Evolutionary conservation across 192 early-diverging fungal species (phyloP).

Genomic region (Irineochytrium annulatum): DNA sequence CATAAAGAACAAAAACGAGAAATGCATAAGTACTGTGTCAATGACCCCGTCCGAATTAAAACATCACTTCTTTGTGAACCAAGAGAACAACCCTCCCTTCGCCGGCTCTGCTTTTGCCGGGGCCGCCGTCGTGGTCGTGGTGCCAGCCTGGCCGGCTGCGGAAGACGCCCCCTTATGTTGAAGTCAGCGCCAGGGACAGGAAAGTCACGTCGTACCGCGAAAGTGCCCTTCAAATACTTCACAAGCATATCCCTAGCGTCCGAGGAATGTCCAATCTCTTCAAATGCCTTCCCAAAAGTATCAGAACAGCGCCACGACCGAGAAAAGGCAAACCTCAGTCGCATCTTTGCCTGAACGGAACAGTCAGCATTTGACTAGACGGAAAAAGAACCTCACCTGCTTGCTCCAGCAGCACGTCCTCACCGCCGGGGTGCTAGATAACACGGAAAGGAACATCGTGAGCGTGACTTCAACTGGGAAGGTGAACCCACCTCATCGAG

Average conservation of each 20-base stretch:
- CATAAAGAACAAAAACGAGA: too few relatives aligned
- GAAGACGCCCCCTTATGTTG: background rate
- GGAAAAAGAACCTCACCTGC: constrained; percentile 54
- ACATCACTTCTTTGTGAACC: too few relatives aligned
- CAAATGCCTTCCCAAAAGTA: constrained; percentile 67
- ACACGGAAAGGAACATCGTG: background rate
- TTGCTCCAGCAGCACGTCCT: constrained; percentile 90
- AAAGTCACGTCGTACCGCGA: too few relatives aligned
- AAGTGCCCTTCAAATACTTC: background rate
- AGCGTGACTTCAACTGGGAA: background rate
- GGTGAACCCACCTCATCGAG: constrained; percentile 41
- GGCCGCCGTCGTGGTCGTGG: background rate
- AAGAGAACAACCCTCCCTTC: too few relatives aligned
- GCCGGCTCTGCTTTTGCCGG: background rate
- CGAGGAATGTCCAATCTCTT: constrained; percentile 95
- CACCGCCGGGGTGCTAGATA: constrained; percentile 92
- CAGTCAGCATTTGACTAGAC: background rate
- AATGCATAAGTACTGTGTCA: too few relatives aligned
- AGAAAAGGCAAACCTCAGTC: background rate
- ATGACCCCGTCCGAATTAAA: too few relatives aligned
- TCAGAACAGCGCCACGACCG: background rate
- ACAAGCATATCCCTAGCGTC: constrained; percentile 86
- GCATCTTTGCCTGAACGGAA: background rate
- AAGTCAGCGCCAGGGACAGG: too few relatives aligned
- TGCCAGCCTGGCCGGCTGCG: background rate